These are phyloP conservation scores for Apiotrichum sp. DNA, from an alignment of 1,284 basidiomycete species.

Conservation along the genomic window DNA sequence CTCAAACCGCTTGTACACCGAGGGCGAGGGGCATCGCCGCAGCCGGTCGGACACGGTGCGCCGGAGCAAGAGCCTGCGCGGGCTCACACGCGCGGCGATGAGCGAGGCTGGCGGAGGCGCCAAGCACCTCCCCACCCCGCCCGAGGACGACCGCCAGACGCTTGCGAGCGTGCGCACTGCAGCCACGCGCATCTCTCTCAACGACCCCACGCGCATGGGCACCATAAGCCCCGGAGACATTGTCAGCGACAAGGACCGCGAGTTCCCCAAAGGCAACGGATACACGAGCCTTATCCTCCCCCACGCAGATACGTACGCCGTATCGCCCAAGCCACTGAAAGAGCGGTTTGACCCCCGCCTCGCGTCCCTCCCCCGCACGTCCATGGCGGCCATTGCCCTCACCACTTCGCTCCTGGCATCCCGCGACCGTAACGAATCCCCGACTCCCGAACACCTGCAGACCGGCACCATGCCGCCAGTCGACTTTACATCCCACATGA, in stretches of 20 bases:
- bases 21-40: not conserved
- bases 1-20: constrained; percentile 17
- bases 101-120: not conserved
- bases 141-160: not conserved
- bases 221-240: not conserved
- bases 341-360: constrained; percentile 57
- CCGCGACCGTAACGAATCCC: constrained; percentile 13
- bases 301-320: constrained; percentile 50
- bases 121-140: not conserved
- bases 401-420: constrained; percentile 18
- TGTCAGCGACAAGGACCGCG: constrained; percentile 34
- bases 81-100: not conserved
- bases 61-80: not conserved
- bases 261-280: constrained; percentile 14
- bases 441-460: constrained; percentile 50
- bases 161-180: not conserved
- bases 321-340: constrained; percentile 25
- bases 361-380: constrained; percentile 68
- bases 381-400: constrained; percentile 72
- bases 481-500: constrained; percentile 60
- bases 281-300: constrained; percentile 59
- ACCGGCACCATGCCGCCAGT: constrained; percentile 47
- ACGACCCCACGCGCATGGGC: not conserved
- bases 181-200: constrained; percentile 1
- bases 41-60: not conserved